Evolutionary conservation across 2,329 filamentous ascomycete species (phyloP).

Genomic region (Apiospora phragmitis): DNA sequence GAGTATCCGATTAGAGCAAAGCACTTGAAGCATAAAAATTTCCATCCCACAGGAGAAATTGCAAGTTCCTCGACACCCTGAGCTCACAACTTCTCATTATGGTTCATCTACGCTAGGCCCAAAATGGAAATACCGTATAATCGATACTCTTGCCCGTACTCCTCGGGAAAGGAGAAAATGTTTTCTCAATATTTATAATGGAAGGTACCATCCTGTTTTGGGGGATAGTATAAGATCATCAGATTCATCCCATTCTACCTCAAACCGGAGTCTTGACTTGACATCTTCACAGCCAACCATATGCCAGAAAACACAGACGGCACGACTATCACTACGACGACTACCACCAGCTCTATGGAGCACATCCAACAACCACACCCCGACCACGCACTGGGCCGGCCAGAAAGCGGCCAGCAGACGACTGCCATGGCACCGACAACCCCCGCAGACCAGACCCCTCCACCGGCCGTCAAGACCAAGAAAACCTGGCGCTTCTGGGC

Average conservation of each 20-base stretch:
- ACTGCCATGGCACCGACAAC: neutral
- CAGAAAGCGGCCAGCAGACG: neutral
- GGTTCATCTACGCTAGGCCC: neutral
- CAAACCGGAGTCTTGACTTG: neutral
- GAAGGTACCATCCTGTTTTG: neutral
- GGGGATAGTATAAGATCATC: neutral
- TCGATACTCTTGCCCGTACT: neutral
- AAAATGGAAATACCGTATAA: neutral
- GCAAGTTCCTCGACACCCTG: neutral
- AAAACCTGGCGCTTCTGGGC: constrained; percentile 8
- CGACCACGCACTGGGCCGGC: neutral
- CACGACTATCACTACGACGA: neutral
- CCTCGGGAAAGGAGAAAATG: neutral
- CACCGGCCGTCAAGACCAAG: neutral
- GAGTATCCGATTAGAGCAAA: neutral
- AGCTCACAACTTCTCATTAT: constrained; percentile 1
- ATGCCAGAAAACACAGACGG: neutral
- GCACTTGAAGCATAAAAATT: neutral
- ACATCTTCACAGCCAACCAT: neutral
- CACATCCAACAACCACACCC: neutral
- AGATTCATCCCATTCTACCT: neutral
- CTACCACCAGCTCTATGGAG: neutral
- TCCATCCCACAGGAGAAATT: neutral
- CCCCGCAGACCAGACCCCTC: neutral
- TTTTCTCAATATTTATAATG: neutral